Evolutionary conservation across 148 eudicot genomes (phyloP).

Genomic region (Oxyria digyna): DNA sequence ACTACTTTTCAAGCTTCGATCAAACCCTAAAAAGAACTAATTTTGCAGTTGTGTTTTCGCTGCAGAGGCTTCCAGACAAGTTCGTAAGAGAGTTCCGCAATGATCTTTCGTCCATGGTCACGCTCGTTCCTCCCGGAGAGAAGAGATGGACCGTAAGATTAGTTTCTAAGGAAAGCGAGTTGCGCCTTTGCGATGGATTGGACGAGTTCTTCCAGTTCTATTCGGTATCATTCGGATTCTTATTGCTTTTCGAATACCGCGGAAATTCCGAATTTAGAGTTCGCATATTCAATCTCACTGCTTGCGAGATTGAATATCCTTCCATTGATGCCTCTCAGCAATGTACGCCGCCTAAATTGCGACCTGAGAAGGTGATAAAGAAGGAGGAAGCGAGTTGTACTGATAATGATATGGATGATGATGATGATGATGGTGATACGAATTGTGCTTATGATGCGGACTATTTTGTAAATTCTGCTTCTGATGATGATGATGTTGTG

Average conservation of each 20-base stretch:
- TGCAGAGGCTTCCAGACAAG: not conserved
- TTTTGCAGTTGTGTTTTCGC: not conserved
- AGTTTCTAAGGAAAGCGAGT: constrained; percentile 13
- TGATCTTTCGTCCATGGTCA: constrained; percentile 19
- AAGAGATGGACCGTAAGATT: constrained; percentile 22
- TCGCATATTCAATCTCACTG: constrained; percentile 22
- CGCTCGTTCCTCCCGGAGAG: constrained; percentile 28
- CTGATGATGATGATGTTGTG: not conserved
- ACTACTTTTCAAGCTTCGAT: not conserved
- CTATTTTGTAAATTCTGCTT: not conserved
- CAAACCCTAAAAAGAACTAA: not conserved
- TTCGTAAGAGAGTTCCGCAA: constrained; percentile 3
- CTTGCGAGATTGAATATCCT: constrained; percentile 32
- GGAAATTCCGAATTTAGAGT: constrained; percentile 30
- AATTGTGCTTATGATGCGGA: not conserved
- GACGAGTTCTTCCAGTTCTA: constrained; percentile 24
- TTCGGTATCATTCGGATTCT: constrained; percentile 23
- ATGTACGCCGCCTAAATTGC: not conserved
- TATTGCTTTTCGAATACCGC: constrained; percentile 30
- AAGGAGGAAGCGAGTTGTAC: constrained; percentile 1
- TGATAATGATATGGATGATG: constrained; percentile 4
- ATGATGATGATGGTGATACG: not conserved
- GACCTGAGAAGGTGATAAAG: not conserved
- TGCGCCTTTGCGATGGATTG: constrained; percentile 38
- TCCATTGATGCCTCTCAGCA: not conserved